Evolutionary conservation across 352 stramenopile genomes (phyloP), one percentile per base, ranked within the genome.

Genomic region (Globisporangium apiculatum): DNA sequence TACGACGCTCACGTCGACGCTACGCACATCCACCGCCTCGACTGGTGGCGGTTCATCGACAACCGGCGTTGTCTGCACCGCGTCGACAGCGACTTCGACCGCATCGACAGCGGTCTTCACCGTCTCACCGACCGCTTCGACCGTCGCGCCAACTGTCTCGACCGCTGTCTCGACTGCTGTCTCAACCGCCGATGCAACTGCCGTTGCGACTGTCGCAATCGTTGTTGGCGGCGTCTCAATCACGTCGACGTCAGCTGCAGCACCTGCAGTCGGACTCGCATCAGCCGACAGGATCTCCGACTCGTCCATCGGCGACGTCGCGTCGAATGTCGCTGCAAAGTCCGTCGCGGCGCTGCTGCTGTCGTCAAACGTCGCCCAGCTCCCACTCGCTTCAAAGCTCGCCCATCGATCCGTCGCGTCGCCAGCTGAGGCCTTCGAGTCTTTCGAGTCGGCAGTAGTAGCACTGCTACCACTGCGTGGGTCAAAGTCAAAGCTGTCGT

Each of bases 321-420:
- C 40, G 41, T 89, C 76, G 50, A 89, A 89, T 24, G 76, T 76
- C 5, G 79, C 62, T 41, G 82, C 72, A 43, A 88, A 88, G 24
- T 41, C 51, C 7, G 71, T 70, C 43, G 63, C 17, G 61, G 60
- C 0, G 53, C 40, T 17, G 58, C 40, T 11, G 70, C 53, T 43
- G 18, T 82, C 65, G 48, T 91, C 81, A 58, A 91, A 91, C 53
- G 81, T 76, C 8, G 81, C 73, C 81, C 81, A 91, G 57, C 62
- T 86, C 10, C 69, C 69, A 14, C 67, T 73, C 3, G 72, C 77
- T 53, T 91, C 80, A 17, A 88, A 86, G 56, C 73, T 88, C 45
- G 80, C 74, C 80, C 80, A 91, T 37, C 75, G 69, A 24, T 66
- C 55, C 11, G 60, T 59, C 31, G 50, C 64, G 11, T 69, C 69